phyloP scores from a whole-genome alignment of 371 early-diverging fungal species.

The Lichtheimia hyalospora region DNA sequence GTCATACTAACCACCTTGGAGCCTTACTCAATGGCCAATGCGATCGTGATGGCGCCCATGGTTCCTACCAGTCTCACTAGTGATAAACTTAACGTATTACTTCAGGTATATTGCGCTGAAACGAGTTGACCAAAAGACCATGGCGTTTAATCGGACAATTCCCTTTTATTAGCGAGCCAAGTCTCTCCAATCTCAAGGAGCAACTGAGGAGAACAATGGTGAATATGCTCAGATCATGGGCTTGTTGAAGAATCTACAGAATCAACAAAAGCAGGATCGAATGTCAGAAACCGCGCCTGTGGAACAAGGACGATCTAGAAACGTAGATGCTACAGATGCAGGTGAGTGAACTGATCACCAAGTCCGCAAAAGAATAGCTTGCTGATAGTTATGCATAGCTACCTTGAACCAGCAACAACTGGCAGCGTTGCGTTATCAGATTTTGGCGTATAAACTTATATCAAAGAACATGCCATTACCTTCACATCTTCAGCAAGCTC shows the following conservation, averaged over 20 bases:
- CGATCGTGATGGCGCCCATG: neutral
- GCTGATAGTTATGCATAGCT: neutral
- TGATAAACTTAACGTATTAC: conserved; percentile 5
- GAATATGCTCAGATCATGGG: conserved; percentile 69
- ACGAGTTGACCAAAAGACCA: neutral
- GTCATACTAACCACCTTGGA: too few relatives aligned
- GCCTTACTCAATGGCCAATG: neutral
- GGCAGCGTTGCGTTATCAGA: conserved; percentile 72
- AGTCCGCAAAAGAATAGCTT: neutral
- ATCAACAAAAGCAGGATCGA: conserved; percentile 16
- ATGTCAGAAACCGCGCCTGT: neutral
- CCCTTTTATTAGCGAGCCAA: conserved; percentile 33
- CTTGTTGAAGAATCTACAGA: conserved; percentile 50
- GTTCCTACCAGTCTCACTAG: conserved; percentile 2
- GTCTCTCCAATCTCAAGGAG: conserved; percentile 57
- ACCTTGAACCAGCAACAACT: conserved; percentile 64
- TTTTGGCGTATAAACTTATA: conserved; percentile 78
- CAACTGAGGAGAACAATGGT: conserved; percentile 66
- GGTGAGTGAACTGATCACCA: neutral
- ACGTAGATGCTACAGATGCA: neutral
- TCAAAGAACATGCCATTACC: conserved; percentile 83
- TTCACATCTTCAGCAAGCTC: conserved; percentile 64
- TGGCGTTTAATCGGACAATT: neutral
- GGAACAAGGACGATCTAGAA: neutral
- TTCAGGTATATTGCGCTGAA: neutral